Evolutionary conservation across 495 filamentous ascomycete genomes (phyloP), one percentile per base, ranked within the genome.

Genomic region (Bacidia rubella): DNA sequence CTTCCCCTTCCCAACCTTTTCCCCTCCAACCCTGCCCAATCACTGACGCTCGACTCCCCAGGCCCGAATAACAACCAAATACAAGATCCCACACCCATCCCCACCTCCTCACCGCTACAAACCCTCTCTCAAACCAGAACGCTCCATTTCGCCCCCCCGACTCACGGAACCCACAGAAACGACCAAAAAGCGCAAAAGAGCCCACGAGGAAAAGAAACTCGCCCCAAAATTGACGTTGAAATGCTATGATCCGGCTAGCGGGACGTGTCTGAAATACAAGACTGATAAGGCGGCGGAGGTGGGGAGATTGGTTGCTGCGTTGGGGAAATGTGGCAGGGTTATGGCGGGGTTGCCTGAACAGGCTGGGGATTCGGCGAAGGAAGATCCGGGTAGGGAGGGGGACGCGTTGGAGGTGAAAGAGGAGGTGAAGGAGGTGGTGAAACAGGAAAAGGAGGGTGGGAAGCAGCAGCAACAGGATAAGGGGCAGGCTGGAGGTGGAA

Each of bases 271-370:
- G 29, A 94, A 95, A 67, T 98, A 95, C 70, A 76, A 77, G 62
- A 95, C 92, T 17, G 80, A 84, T 65, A 94, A 93, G 61, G 82
- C 81, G n/a, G 86, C 86, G 17, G 90, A 96, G 65, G 90, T 98
- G 2, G 78, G 81, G 2, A 70, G 92, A 29, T 65, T 97, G 63
- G 76, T 97, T 40, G 79, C 79, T 29, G 78, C 78, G 39, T 61
- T 97, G 55, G 86, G 85, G 1, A 72, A 19, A 22, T 60, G 57
- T 49, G 60, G 49, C 17, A 44, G 57, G 10, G 52, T 52, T 1
- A 62, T 62, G 60, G 55, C 57, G 25, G 60, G 51, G 19, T 25
- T 62, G 40, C 60, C 60, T 39, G 39, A 21, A 25, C 46, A 40
- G 23, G 54, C 29, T 17, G 54, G 57, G 43, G 45, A 1, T 10